Base-by-base conservation (phyloP, 768 basidiomycete species). In the Russula vinacea region DNA sequence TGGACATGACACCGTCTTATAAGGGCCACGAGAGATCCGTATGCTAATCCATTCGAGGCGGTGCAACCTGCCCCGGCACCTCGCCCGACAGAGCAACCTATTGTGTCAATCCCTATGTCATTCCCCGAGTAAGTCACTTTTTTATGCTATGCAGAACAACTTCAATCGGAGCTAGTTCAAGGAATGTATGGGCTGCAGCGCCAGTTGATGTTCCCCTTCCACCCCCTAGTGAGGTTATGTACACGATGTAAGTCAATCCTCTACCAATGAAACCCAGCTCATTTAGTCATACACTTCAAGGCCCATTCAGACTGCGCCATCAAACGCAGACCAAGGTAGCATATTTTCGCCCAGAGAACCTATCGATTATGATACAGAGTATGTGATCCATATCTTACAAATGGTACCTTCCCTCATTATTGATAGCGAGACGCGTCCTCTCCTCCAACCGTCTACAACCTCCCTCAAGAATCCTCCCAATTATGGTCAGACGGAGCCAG, bases 341-440 rank as follows among this genome's bases (percentile, higher is more conserved):
- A 22, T 63, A 35, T 62, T 59, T 32, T 56, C 62, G 2, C 58
- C 65, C 24, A 59, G 57, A 29, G 68, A 65, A 14, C 39, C 45
- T n/a, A 53, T 40, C 14, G 42, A 32, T 5, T 63, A 60, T 33
- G 65, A 68, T 33, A 69, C 67, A 9, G 72, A 76, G 77, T 76
- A 69, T 40, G 77, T 51, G 26, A 37, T 16, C 24, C 29, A 0
- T 16, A 35, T 65, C 68, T 13, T 71, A 35, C 1, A n/a, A 22
- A 45, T 11, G 8, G 14, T 24, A 24, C 29, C 19, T 69, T 54
- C 22, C 2, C 57, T 63, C 35, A 62, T 56, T 39, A 5, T 35
- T 54, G 35, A 62, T 62, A 87, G 85, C 66, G 86, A 87, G 74
- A 77, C 77, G 0, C 78, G 75, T 14, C 85, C 86, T 3, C 76